phyloP scores from a whole-genome alignment of 78 protist species.

The Pigoraptor vietnamica region DNA sequence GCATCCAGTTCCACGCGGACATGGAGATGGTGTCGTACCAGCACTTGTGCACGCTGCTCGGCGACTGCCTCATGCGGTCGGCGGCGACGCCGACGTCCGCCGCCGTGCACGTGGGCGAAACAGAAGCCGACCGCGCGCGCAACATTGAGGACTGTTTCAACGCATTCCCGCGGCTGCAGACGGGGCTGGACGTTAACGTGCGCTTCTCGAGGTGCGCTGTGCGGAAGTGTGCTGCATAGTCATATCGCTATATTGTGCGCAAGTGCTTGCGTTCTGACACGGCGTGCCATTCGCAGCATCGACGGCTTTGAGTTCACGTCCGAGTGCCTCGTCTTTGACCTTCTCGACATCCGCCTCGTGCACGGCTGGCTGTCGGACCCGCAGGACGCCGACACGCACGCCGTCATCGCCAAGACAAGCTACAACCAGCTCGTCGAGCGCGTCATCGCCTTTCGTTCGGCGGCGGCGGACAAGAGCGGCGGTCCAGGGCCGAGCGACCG shows the following conservation, averaged over 20 bases:
- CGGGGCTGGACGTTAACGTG: constrained; percentile 4
- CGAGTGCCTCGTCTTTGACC: background rate
- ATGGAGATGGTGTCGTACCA: background rate
- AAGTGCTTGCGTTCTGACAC: background rate
- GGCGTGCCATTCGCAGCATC: background rate
- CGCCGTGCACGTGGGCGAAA: background rate
- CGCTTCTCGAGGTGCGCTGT: background rate
- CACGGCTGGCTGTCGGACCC: background rate
- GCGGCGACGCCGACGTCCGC: background rate
- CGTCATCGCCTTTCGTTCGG: background rate
- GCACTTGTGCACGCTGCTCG: background rate
- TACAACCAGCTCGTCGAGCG: constrained; percentile 1
- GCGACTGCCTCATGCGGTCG: background rate
- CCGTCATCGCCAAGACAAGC: background rate
- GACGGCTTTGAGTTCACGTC: background rate
- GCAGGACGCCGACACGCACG: background rate
- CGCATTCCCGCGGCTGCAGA: background rate
- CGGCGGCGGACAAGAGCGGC: background rate
- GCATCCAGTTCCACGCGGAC: background rate
- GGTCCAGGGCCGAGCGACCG: background rate
- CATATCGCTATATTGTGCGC: too few species aligned
- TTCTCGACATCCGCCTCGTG: background rate
- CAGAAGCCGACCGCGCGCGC: background rate
- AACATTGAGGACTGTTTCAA: background rate
- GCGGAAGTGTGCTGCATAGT: background rate